phyloP scores from a whole-genome alignment of 306 rosid species.

The Lathyrus tuberosus region DNA sequence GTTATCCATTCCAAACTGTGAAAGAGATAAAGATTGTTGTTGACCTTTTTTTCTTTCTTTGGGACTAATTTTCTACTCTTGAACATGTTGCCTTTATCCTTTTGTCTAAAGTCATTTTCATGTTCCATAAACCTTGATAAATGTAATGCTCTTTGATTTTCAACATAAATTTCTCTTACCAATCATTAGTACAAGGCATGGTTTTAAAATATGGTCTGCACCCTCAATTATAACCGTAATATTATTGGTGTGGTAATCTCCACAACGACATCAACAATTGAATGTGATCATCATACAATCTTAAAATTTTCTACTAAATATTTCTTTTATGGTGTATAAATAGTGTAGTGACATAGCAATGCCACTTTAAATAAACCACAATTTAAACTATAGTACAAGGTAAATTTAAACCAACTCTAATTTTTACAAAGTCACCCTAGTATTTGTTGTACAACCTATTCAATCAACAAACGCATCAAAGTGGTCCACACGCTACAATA shows the following conservation, averaged over 20 bases:
- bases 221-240: too few relatives aligned
- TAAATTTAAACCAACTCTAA: background rate
- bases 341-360: too few relatives aligned
- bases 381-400: too few relatives aligned
- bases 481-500: constrained; percentile 29
- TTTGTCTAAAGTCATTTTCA: constrained; percentile 12
- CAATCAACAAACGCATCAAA: constrained; percentile 20
- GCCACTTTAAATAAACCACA: too few relatives aligned
- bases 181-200: constrained; percentile 12
- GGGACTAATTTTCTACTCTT: constrained; percentile 15
- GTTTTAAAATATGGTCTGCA: too few relatives aligned
- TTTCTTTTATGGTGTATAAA: too few relatives aligned
- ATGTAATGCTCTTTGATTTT: constrained; percentile 18
- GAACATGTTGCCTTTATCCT: constrained; percentile 18
- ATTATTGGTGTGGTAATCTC: too few relatives aligned
- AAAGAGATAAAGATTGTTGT: constrained; percentile 25
- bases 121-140: constrained; percentile 23
- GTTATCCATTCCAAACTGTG: constrained; percentile 10
- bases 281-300: too few relatives aligned
- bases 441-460: constrained; percentile 22
- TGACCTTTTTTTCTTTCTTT: background rate
- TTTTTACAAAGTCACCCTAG: background rate
- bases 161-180: constrained; percentile 29
- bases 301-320: too few relatives aligned
- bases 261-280: too few relatives aligned